phyloP scores from a whole-genome alignment of 306 rosid species.

The Carpinus viminea region DNA sequence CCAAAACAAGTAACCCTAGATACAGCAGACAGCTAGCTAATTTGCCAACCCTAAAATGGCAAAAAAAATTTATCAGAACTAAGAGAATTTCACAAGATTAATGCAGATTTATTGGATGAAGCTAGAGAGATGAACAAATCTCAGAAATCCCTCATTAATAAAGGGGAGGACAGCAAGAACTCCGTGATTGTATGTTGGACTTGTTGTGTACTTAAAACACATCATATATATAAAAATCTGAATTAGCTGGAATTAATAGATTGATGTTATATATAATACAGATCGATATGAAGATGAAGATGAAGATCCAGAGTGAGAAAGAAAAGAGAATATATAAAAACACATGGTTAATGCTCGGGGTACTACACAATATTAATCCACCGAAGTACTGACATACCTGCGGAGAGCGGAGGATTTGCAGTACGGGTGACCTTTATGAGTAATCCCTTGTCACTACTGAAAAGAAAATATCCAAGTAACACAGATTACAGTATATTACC shows the following conservation, averaged over 20 bases:
- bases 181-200: background rate
- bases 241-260: background rate
- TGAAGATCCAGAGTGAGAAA: background rate
- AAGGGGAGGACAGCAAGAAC: background rate
- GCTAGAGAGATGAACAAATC: background rate
- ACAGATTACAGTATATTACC: constrained; percentile 3
- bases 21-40: background rate
- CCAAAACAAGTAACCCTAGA: background rate
- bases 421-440: background rate
- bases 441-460: background rate
- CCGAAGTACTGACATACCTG: constrained; percentile 5
- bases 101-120: background rate
- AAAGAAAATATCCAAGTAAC: background rate
- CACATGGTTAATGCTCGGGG: background rate
- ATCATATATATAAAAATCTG: background rate
- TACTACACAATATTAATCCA: background rate
- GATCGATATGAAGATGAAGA: background rate
- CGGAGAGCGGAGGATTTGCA: background rate
- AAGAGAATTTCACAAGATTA: background rate
- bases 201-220: background rate
- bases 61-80: background rate
- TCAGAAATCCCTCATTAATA: background rate
- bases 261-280: background rate
- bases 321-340: background rate
- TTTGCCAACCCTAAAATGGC: background rate